A percentile compares a stretch with the other conserved stretches of the same genome.
Evolutionary conservation across 148 eudicot genomes (phyloP).

Genomic region (Cornus kousa): DNA sequence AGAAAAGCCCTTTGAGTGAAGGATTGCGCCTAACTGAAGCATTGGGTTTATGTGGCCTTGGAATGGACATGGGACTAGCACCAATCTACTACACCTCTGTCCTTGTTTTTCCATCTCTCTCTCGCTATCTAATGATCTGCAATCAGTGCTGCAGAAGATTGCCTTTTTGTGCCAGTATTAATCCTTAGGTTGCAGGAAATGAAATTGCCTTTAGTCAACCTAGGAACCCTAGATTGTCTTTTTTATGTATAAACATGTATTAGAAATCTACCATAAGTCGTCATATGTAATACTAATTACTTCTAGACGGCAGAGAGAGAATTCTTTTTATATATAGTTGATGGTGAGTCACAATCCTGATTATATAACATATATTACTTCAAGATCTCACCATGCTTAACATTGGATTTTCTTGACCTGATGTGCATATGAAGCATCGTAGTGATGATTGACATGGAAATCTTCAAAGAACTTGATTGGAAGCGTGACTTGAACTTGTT

Average conservation of each 20-base stretch:
- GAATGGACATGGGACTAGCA: conserved; percentile 36
- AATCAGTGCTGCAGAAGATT: neutral
- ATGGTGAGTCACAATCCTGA: neutral
- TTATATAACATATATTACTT: too few relatives aligned
- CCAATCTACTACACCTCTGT: neutral
- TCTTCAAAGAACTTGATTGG: too few relatives aligned
- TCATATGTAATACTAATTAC: neutral
- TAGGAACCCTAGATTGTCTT: neutral
- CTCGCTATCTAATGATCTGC: neutral
- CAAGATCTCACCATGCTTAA: neutral
- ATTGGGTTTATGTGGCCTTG: conserved; percentile 47
- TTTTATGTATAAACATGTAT: neutral
- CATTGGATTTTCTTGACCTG: too few relatives aligned
- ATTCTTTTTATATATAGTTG: too few relatives aligned
- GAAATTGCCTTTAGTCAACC: neutral
- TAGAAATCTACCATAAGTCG: neutral
- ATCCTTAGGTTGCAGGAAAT: neutral
- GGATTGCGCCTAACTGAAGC: conserved; percentile 36
- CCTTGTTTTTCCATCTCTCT: neutral
- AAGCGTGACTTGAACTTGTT: too few relatives aligned
- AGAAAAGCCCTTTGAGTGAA: conserved; percentile 35
- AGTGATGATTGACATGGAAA: too few relatives aligned
- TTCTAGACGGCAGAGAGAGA: neutral
- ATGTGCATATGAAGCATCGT: too few relatives aligned
- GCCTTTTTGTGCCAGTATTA: neutral